Evolutionary conservation across 192 early-diverging fungal species (phyloP).

Genomic region (Mortierella alpina): DNA sequence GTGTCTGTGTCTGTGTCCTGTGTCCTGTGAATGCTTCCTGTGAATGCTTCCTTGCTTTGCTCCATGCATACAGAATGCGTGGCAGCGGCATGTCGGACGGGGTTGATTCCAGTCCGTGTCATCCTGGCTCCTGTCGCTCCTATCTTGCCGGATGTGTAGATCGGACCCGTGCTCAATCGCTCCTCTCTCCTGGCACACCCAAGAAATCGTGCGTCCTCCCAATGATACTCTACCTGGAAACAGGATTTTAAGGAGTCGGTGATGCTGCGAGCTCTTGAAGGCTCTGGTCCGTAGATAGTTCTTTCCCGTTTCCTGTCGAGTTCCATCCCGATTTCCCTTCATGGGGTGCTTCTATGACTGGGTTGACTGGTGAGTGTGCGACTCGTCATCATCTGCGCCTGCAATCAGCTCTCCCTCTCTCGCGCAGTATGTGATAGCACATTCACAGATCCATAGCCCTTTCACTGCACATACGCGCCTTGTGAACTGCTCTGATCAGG

Average conservation of each 20-base stretch:
- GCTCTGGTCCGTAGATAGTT: too few relatives aligned
- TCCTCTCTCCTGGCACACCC: slow-evolving; percentile 3
- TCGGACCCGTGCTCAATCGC: not conserved
- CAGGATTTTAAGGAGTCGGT: slow-evolving; percentile 7
- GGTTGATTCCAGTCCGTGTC: slow-evolving; percentile 29
- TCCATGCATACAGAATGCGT: slow-evolving; percentile 2
- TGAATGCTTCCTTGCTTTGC: not conserved
- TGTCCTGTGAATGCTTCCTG: not conserved
- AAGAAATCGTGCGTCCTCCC: not conserved
- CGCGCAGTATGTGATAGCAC: too few relatives aligned
- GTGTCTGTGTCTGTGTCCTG: not conserved
- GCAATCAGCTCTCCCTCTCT: too few relatives aligned
- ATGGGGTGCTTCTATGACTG: not conserved
- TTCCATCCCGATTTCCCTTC: slow-evolving; percentile 1
- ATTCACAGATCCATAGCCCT: too few relatives aligned
- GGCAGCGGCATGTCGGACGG: not conserved
- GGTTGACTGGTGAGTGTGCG: not conserved
- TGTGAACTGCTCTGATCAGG: too few relatives aligned
- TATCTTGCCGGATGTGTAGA: not conserved
- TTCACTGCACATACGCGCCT: too few relatives aligned
- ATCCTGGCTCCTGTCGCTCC: slow-evolving; percentile 11
- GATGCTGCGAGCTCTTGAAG: not conserved
- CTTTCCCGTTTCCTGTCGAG: not conserved
- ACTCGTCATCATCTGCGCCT: too few relatives aligned
- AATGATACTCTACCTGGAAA: not conserved